Conservation (phyloP, 2,329 filamentous ascomycete genomes). For the Emmonsia crescens region DNA sequence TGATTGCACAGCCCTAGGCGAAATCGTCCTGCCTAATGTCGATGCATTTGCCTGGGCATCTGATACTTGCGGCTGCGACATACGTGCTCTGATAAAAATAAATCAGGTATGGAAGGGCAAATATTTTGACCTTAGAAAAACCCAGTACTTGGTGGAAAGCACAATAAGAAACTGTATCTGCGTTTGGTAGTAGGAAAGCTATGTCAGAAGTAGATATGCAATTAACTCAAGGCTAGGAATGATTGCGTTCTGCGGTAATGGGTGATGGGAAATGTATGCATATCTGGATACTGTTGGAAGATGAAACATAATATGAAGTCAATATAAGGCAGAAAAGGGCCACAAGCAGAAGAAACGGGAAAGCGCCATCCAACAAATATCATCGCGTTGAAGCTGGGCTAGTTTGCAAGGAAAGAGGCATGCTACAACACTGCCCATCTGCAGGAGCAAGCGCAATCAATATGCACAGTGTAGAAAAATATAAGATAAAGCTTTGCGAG, state of each 20-base stretch:
- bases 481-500: too few species aligned
- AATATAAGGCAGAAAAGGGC: not conserved
- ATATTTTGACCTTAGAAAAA: not conserved
- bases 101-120: not conserved
- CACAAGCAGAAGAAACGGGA: not conserved
- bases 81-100: not conserved
- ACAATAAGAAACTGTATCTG: not conserved
- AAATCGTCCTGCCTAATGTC: not conserved
- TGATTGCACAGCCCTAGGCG: conserved; percentile 5
- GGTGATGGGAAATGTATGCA: too few species aligned
- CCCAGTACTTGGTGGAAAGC: not conserved
- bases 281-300: not conserved
- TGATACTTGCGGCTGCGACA: not conserved
- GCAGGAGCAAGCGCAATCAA: not conserved
- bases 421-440: not conserved
- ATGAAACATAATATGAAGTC: not conserved
- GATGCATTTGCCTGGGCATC: not conserved
- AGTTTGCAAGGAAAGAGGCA: not conserved
- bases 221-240: not conserved
- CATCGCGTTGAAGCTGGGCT: not conserved
- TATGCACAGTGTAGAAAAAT: not conserved
- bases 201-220: not conserved
- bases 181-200: not conserved
- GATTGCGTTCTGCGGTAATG: not conserved
- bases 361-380: not conserved